Evolutionary conservation across 1,284 basidiomycete genomes (phyloP).

Genomic region (Taiwanofungus camphoratus): DNA sequence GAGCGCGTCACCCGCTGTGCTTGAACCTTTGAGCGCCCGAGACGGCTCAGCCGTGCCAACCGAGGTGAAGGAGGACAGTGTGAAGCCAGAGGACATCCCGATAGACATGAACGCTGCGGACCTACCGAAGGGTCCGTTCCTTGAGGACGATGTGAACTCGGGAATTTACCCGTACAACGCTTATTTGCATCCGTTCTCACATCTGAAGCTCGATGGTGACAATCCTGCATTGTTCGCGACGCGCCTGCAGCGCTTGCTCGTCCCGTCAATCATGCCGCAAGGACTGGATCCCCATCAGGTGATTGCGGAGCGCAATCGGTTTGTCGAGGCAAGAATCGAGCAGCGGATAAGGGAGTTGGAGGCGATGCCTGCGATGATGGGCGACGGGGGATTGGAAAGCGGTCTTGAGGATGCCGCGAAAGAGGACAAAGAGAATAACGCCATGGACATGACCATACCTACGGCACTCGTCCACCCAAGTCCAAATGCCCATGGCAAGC

Average conservation of each 20-base stretch:
- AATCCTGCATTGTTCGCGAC: constrained; percentile 60
- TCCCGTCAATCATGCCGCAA: constrained; percentile 88
- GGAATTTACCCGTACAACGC: constrained; percentile 95
- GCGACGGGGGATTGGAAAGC: constrained; percentile 65
- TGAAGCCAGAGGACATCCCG: constrained; percentile 26
- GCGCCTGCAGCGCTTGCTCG: constrained; percentile 74
- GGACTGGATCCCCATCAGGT: constrained; percentile 92
- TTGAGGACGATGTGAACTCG: constrained; percentile 79
- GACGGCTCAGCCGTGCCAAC: constrained; percentile 9
- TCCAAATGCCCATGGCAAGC: constrained; percentile 67
- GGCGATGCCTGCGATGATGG: constrained; percentile 75
- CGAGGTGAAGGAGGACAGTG: constrained; percentile 18
- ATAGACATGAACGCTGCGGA: constrained; percentile 31
- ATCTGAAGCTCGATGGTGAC: constrained; percentile 60
- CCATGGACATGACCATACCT: constrained; percentile 20
- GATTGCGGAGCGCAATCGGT: constrained; percentile 88
- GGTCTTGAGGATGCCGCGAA: constrained; percentile 42
- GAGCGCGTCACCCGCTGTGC: constrained; percentile 26
- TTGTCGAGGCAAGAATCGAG: constrained; percentile 84
- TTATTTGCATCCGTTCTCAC: constrained; percentile 81
- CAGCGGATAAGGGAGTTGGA: constrained; percentile 92
- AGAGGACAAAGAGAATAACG: constrained; percentile 42
- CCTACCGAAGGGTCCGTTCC: constrained; percentile 61
- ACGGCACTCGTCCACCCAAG: constrained; percentile 42
- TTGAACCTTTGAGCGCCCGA: constrained; percentile 4